Evolutionary conservation across 768 basidiomycete species (phyloP).

Genomic region (Russula griseocarnosa): DNA sequence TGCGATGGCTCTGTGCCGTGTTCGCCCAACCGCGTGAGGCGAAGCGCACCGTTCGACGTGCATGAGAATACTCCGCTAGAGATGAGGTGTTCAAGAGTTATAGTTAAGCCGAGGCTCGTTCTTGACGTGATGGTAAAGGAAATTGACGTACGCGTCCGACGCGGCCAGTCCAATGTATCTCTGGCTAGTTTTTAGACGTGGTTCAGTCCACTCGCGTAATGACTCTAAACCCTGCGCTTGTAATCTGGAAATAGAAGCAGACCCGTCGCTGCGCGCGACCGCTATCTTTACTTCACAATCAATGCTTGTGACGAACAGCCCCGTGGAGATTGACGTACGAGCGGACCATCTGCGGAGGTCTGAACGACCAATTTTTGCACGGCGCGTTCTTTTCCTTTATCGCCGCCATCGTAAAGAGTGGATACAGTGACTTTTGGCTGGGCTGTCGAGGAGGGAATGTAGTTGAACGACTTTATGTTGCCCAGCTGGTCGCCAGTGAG

Average conservation of each 20-base stretch:
- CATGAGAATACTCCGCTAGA: conserved; percentile 57
- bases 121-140: not conserved
- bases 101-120: not conserved
- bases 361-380: conserved; percentile 41
- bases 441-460: conserved; percentile 33
- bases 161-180: conserved; percentile 60
- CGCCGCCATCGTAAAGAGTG: conserved; percentile 36
- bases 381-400: conserved; percentile 36
- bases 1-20: conserved; percentile 29
- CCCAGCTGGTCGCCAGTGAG: conserved; percentile 77
- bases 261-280: conserved; percentile 60
- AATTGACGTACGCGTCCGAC: conserved; percentile 44
- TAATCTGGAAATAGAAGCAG: conserved; percentile 43
- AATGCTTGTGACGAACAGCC: conserved; percentile 22
- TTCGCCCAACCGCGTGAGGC: conserved; percentile 40
- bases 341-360: conserved; percentile 10
- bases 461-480: conserved; percentile 59
- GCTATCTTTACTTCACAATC: conserved; percentile 55
- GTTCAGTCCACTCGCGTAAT: conserved; percentile 59
- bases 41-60: conserved; percentile 71
- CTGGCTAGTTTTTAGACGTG: conserved; percentile 48
- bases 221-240: conserved; percentile 41
- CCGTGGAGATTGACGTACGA: conserved; percentile 8
- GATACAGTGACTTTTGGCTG: conserved; percentile 38
- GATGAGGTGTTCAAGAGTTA: not conserved